Percentiles rank a stretch among this genome's conserved stretches.
Conservation (phyloP, 2,329 filamentous ascomycete species). For the Delphinella strobiligena region DNA sequence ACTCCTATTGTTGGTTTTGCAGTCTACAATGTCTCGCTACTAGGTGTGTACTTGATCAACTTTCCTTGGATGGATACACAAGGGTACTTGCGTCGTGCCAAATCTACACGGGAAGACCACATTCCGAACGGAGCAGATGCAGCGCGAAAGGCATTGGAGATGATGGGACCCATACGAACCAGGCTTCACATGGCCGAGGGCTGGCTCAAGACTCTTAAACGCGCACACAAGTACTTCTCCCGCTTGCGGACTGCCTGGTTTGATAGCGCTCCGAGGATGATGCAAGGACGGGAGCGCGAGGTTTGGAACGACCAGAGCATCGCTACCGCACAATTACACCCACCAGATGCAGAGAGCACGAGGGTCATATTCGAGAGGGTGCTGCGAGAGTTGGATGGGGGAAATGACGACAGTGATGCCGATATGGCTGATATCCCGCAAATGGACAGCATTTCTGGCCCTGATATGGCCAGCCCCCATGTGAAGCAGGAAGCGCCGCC, state of each 20-base stretch:
- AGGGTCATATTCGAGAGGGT: slow-evolving; percentile 28
- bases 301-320: slow-evolving; percentile 20
- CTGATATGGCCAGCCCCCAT: slow-evolving; percentile 17
- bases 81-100: slow-evolving; percentile 34
- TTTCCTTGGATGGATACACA: slow-evolving; percentile 58
- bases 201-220: slow-evolving; percentile 42
- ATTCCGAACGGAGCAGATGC: slow-evolving; percentile 24
- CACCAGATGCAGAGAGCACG: slow-evolving; percentile 32
- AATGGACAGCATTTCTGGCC: neutral
- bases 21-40: slow-evolving; percentile 54
- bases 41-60: slow-evolving; percentile 51
- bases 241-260: slow-evolving; percentile 39
- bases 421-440: slow-evolving; percentile 21
- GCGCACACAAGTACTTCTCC: slow-evolving; percentile 43
- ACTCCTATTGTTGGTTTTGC: slow-evolving; percentile 57
- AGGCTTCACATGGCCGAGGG: slow-evolving; percentile 46
- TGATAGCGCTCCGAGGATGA: slow-evolving; percentile 20
- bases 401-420: slow-evolving; percentile 23
- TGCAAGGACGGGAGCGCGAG: slow-evolving; percentile 6
- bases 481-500: slow-evolving; percentile 20
- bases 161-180: slow-evolving; percentile 39
- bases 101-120: slow-evolving; percentile 6
- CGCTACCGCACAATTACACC: slow-evolving; percentile 21
- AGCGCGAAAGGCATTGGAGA: slow-evolving; percentile 37
- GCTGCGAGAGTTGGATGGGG: slow-evolving; percentile 22